These are phyloP conservation scores for Rubroboletus pulcherrimus DNA, from an alignment of 768 basidiomycete species.

Conservation along the genomic window DNA sequence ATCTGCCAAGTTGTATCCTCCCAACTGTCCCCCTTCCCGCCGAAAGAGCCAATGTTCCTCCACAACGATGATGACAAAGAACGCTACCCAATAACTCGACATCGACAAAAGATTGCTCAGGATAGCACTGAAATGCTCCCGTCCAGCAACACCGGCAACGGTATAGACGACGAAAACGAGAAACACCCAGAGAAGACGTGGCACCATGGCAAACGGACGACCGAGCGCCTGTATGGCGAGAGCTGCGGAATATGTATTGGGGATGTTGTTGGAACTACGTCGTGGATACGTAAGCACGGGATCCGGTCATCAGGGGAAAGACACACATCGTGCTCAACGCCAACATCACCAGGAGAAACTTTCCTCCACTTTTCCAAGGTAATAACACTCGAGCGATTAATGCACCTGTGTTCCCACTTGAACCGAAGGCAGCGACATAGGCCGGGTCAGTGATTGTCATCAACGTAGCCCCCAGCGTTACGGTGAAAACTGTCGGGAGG, in stretches of 20 bases:
- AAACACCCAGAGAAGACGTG: slow-evolving; percentile 44
- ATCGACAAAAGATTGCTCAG: slow-evolving; percentile 42
- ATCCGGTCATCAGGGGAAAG: neutral
- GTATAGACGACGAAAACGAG: slow-evolving; percentile 38
- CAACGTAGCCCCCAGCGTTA: too few species aligned
- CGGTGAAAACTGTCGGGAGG: too few species aligned
- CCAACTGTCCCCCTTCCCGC: slow-evolving; percentile 35
- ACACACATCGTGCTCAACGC: slow-evolving; percentile 41
- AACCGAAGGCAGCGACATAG: too few species aligned
- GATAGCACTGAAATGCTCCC: slow-evolving; percentile 42
- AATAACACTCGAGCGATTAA: slow-evolving; percentile 39
- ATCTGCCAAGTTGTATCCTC: slow-evolving; percentile 45
- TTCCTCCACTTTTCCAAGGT: slow-evolving; percentile 41
- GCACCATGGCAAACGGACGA: slow-evolving; percentile 40
- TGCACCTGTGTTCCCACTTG: too few species aligned
- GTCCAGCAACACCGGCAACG: slow-evolving; percentile 38
- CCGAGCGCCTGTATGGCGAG: slow-evolving; percentile 22
- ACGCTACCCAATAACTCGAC: slow-evolving; percentile 44
- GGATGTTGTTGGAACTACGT: slow-evolving; percentile 37
- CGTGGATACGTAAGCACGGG: neutral
- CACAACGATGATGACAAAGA: slow-evolving; percentile 42
- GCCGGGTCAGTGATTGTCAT: too few species aligned
- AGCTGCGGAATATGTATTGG: slow-evolving; percentile 45
- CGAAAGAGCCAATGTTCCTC: slow-evolving; percentile 50
- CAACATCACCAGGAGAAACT: slow-evolving; percentile 40